These are phyloP conservation scores for Nasturtium officinale DNA, from an alignment of 345 rosid species.

Conservation along the genomic window DNA sequence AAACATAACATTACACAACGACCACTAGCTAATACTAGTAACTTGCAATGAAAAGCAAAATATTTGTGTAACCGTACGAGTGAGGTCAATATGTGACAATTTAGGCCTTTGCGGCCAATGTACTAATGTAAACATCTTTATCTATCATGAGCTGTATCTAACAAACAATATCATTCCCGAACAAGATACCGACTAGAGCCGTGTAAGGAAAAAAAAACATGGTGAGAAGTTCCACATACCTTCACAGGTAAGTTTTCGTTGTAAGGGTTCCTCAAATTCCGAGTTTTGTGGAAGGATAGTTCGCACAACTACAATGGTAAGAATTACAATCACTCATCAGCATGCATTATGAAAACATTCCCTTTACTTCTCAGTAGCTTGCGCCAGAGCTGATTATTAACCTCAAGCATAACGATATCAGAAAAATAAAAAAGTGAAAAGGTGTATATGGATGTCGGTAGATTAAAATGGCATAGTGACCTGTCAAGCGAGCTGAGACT, in stretches of 20 bases:
- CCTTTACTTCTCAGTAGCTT: background rate
- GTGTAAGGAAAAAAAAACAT: slow-evolving; percentile 2
- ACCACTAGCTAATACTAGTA: slow-evolving; percentile 14
- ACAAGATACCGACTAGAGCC: slow-evolving; percentile 13
- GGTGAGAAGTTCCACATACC: slow-evolving; percentile 53
- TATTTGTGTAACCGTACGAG: slow-evolving; percentile 5
- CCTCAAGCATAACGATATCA: slow-evolving; percentile 9
- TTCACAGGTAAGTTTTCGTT: slow-evolving; percentile 97
- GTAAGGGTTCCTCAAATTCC: slow-evolving; percentile 92
- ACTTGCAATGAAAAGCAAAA: slow-evolving; percentile 15
- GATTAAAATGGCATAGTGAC: slow-evolving; percentile 18
- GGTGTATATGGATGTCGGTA: background rate
- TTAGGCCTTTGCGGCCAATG: slow-evolving; percentile 7
- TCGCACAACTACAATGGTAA: slow-evolving; percentile 79
- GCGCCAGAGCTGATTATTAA: slow-evolving; percentile 18
- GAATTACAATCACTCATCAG: slow-evolving; percentile 35
- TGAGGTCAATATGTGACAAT: slow-evolving; percentile 8
- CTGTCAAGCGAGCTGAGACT: slow-evolving; percentile 10
- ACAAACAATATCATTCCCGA: background rate
- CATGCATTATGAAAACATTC: background rate
- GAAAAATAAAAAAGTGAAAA: slow-evolving; percentile 4
- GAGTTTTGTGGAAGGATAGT: slow-evolving; percentile 91
- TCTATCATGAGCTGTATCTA: slow-evolving; percentile 8
- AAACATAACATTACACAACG: slow-evolving; percentile 20
- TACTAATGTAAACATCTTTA: background rate